Evolutionary conservation across 75 land plant genomes (phyloP), one percentile per base, ranked within the genome.

Genomic region (Picea glauca): DNA sequence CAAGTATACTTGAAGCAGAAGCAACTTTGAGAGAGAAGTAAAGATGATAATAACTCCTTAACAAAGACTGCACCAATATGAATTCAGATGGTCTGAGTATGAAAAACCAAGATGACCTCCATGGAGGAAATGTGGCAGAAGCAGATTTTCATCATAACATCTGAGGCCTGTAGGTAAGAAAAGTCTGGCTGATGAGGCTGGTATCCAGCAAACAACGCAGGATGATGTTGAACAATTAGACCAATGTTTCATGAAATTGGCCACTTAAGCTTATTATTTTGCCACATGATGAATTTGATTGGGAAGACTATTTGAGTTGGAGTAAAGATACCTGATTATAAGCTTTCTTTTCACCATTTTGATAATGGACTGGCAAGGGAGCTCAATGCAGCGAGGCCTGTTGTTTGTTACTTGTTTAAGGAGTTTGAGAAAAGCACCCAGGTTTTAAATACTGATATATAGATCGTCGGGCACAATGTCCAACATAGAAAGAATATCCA

Each of bases 71-170:
- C 87, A 85, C 18, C 91, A 92, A 23, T 89, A 79, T 79, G 92
- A 94, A 82, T 72, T 77, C 4, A 88, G 90, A 76, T 92, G 94
- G 97, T 80, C 82, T 30, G 93, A 88, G 56, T 88, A 90, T 70
- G 96, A 96, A 43, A 43, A 76, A 77, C 80, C 17, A 96, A 88
- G 78, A 92, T 90, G 89, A 87, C 78, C 68, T 86, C 93, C 0
- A 89, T 96, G 94, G 96, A 92, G 83, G 92, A 89, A 61, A 81
- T 84, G 78, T 94, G 99, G 97, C 89, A 92, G 74, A 94, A 89
- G 77, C 94, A 92, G 75, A 85, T 92, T 84, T 84, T 59, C 83
- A 50, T 84, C 81, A 40, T 80, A 90, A 62, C 92, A 87, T 87
- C 56, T 78, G 61, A 95, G 87, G 77, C 86, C 93, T 50, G 87